These are phyloP conservation scores for Fibroporia radiculosa DNA, from an alignment of 768 basidiomycete genomes.

Conservation along the genomic window DNA sequence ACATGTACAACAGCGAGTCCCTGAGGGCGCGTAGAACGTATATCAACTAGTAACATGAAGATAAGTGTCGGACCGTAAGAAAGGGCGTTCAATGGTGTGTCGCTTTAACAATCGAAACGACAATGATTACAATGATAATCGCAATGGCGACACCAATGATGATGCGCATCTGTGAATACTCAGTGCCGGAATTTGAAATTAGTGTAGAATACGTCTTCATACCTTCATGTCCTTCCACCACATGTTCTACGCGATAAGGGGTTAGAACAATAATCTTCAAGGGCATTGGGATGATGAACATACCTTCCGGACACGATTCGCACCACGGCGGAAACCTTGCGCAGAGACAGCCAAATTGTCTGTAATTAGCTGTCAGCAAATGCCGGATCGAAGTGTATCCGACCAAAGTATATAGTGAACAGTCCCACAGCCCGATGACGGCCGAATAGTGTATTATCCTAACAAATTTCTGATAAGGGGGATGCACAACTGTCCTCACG, in stretches of 20 bases:
- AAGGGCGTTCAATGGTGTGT: conserved; percentile 28
- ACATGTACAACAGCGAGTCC: conserved; percentile 1
- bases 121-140: conserved; percentile 91
- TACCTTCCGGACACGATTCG: conserved; percentile 96
- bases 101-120: conserved; percentile 90
- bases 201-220: conserved; percentile 14
- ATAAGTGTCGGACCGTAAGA: not conserved
- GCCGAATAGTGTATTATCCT: too few species aligned
- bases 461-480: too few species aligned
- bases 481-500: too few species aligned
- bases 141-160: conserved; percentile 88
- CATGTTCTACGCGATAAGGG: conserved; percentile 58
- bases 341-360: conserved; percentile 97
- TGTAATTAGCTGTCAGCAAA: conserved; percentile 30
- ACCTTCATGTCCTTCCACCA: conserved; percentile 99
- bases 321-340: conserved; percentile 97
- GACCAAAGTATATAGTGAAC: too few species aligned
- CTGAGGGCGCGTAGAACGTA: not conserved
- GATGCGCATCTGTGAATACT: conserved; percentile 73
- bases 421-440: too few species aligned
- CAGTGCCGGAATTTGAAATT: conserved; percentile 4
- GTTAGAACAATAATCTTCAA: not conserved
- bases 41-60: not conserved
- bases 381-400: too few species aligned
- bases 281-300: conserved; percentile 18